A percentile compares a stretch with the other conserved stretches of the same genome.
Conservation (phyloP, 345 rosid genomes). For the Lepidium aucheri region DNA sequence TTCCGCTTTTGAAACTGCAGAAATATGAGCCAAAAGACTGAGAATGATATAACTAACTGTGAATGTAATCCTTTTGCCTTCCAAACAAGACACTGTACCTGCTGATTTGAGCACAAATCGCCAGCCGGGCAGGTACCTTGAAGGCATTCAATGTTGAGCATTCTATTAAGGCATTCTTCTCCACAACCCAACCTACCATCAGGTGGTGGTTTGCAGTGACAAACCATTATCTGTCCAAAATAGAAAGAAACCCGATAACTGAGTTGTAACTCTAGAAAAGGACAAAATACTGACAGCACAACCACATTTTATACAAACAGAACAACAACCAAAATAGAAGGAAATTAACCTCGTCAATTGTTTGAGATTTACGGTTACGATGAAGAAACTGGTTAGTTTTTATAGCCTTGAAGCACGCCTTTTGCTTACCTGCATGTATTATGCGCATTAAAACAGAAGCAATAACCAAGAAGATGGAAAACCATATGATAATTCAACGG, state of each 20-base stretch:
- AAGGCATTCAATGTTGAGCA: slow-evolving; percentile 97
- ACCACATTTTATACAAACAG: not conserved
- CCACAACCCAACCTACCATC: slow-evolving; percentile 74
- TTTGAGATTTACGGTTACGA: slow-evolving; percentile 76
- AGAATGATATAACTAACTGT: slow-evolving; percentile 10
- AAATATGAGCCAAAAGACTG: slow-evolving; percentile 3
- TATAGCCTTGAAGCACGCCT: slow-evolving; percentile 57
- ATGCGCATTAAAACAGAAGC: not conserved
- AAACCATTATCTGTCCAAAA: slow-evolving; percentile 78
- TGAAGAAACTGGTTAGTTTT: slow-evolving; percentile 74
- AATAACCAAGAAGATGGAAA: not conserved
- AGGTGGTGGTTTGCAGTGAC: slow-evolving; percentile 69
- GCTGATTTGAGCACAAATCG: slow-evolving; percentile 89
- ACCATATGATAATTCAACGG: not conserved
- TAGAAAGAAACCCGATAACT: slow-evolving; percentile 1
- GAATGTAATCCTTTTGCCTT: not conserved
- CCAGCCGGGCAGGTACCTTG: slow-evolving; percentile 92
- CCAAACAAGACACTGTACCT: slow-evolving; percentile 39
- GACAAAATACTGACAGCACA: not conserved
- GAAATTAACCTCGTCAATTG: slow-evolving; percentile 81
- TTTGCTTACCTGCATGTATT: slow-evolving; percentile 43
- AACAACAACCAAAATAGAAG: not conserved
- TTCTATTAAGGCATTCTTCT: slow-evolving; percentile 92
- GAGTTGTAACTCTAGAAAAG: slow-evolving; percentile 1
- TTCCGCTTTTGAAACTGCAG: slow-evolving; percentile 87